Base-by-base conservation (phyloP, 2,329 filamentous ascomycete species). In the Fusarium sp. region DNA sequence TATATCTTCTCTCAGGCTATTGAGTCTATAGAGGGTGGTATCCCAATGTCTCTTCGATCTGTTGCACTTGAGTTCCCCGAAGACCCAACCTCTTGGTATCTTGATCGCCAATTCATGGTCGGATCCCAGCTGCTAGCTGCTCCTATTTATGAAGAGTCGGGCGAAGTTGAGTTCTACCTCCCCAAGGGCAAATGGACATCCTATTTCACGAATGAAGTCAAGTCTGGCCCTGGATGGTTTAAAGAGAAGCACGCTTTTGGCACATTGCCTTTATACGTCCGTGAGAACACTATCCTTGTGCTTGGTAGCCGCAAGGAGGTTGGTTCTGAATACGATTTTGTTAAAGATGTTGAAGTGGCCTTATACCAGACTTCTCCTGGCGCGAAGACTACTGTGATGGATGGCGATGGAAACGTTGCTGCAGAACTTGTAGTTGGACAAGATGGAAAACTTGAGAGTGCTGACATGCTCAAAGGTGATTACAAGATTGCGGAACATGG, bases 71-170 rank as follows among this genome's bases (percentile, higher is more conserved):
- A 94, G 81, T 94, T 93, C 76, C 91, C 91, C 4, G 86, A 90
- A 5, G 92, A 94, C 75, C 87, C 88, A n/a, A 93, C 89, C 9
- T 84, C 88, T 0, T 94, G 91, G 88, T 86, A 85, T 58, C 85
- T 93, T 51, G 92, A 94, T 80, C 88, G 90, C 38, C 90, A 94
- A 79, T 94, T 93, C 81, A 92, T 94, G 89, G 84, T 94, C n/a
- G 92, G 92, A 5, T 86, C 87, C 22, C 87, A 86, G 57, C 80
- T 94, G 39, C 82, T 94, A 13, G 89, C 90, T 10, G 90, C 90
- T 4, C 91, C 91, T 3, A 84, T 93, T 5, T 92, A 92, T 69
- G 86, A 88, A 17, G 89, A 92, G 78, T 85, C 86, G 3, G 90
- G 90, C 1, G 86, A 87, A 41, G 91, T 91, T 1, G 88, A 91